phyloP scores from a whole-genome alignment of 2,329 filamentous ascomycete genomes.

The Exophiala calicioides region DNA sequence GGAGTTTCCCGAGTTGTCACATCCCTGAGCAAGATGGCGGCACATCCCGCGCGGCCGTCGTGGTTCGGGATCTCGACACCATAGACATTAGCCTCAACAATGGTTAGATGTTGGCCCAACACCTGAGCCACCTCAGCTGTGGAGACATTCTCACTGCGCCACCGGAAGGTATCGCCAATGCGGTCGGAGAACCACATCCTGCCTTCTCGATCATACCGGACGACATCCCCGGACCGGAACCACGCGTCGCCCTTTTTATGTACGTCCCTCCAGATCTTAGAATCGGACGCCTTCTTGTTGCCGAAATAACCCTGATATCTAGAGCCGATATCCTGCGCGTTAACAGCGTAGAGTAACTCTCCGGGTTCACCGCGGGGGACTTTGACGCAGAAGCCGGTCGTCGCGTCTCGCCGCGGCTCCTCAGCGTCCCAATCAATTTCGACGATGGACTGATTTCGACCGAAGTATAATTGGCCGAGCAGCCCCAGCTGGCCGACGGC shows the following conservation, averaged over 20 bases:
- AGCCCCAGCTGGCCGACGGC: conserved; percentile 74
- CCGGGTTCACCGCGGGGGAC: conserved; percentile 65
- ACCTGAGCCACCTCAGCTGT: conserved; percentile 68
- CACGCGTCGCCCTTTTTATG: conserved; percentile 68
- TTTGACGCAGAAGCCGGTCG: conserved; percentile 67
- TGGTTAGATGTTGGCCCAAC: conserved; percentile 59
- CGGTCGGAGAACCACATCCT: conserved; percentile 70
- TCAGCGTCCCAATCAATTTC: conserved; percentile 72
- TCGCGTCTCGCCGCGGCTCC: conserved; percentile 64
- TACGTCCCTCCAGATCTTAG: conserved; percentile 66
- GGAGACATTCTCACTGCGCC: conserved; percentile 71
- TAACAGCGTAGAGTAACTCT: conserved; percentile 61
- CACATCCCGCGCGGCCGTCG: conserved; percentile 69
- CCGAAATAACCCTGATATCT: conserved; percentile 71
- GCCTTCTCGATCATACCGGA: conserved; percentile 63
- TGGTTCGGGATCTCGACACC: conserved; percentile 66
- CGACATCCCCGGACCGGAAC: conserved; percentile 68
- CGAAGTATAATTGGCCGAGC: conserved; percentile 59
- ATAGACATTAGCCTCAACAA: conserved; percentile 61
- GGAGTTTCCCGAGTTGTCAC: conserved; percentile 13
- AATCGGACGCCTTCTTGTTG: conserved; percentile 65
- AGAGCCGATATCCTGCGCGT: conserved; percentile 59
- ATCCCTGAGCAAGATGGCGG: conserved; percentile 46
- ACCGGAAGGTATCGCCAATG: conserved; percentile 72
- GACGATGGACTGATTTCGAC: conserved; percentile 59